phyloP scores from a whole-genome alignment of 768 basidiomycete species.

The Trametes cubensis region DNA sequence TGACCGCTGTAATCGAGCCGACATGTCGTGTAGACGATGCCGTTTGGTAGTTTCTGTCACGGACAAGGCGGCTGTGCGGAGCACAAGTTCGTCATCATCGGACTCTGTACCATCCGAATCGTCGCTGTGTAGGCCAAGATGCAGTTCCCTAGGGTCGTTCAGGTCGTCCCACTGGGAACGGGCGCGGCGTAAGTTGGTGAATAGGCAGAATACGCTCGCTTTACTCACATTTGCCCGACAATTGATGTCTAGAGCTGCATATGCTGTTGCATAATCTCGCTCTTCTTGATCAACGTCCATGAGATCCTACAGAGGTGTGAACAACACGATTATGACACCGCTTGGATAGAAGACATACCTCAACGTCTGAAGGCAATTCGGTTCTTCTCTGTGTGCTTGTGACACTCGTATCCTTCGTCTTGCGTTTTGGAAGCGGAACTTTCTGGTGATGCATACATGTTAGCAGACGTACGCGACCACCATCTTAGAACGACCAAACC shows the following conservation, averaged over 20 bases:
- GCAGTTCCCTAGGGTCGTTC: neutral
- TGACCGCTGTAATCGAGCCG: slow-evolving; percentile 1
- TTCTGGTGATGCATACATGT: neutral
- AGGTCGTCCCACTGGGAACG: neutral
- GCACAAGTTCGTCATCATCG: neutral
- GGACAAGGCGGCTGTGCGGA: neutral
- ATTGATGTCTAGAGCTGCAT: slow-evolving; percentile 3
- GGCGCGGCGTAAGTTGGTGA: too few species aligned
- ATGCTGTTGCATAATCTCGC: slow-evolving; percentile 4
- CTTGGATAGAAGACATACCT: neutral
- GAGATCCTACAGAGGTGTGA: neutral
- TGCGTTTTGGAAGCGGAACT: neutral
- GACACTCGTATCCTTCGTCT: neutral
- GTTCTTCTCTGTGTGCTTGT: neutral
- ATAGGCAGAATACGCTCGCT: too few species aligned
- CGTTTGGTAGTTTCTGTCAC: neutral
- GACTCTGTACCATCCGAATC: neutral
- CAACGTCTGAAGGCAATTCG: neutral
- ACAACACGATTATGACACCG: neutral
- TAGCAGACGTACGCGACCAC: too few species aligned
- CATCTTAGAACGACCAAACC: neutral
- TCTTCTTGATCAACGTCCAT: slow-evolving; percentile 4
- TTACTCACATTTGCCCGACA: neutral
- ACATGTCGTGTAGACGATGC: neutral
- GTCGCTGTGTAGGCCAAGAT: neutral